Evolutionary conservation across 192 early-diverging fungal species (phyloP), one percentile per base, ranked within the genome.

Genomic region (Glomus cerebriforme): DNA sequence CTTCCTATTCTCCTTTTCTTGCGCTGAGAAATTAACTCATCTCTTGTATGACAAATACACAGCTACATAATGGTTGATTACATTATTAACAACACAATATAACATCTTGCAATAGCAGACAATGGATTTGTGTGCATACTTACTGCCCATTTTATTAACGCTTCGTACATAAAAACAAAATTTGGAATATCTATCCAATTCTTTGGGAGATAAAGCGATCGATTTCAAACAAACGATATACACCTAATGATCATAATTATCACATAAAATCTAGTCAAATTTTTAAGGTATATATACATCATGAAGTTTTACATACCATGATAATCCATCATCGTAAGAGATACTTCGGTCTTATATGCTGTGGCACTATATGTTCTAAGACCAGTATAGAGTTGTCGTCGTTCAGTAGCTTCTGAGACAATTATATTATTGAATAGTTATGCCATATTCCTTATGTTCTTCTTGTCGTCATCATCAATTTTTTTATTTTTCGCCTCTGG

Each of bases 1-100:
- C 59, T 62, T 75, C 37, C 74, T 35, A 75, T 75, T 22, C 59
- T 75, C 62, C 74, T 75, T 54, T 75, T 63, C 31, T 75, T 75
- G 8, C 74, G 60, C 37, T 75, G 74, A 63, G 74, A 59, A 64
- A 63, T 63, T 59, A 75, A 64, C 3, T 63, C 34, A 62, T 75
- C 74, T 76, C 37, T 76, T 9, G 75, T 76, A 43, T 64, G 31
- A 76, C 13, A 60, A 22, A 39, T 32, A 63, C 37, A 76, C 62
- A 76, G 24, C 75, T 76, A 35, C 27, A 76, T 27, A 65, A 65
- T 76, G n/a, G 59, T 74, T 47, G 22, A 45, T 45, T 24, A 60
- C 59, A 1, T 60, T 60, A 60, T 60, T 60, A 24, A 15, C 22
- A 60, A 24, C 22, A 60, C 59, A 60, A 60, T 24, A 19, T 34